These are phyloP conservation scores for Yarrowia bubula DNA, from an alignment of 805 yeast species.

Conservation along the genomic window DNA sequence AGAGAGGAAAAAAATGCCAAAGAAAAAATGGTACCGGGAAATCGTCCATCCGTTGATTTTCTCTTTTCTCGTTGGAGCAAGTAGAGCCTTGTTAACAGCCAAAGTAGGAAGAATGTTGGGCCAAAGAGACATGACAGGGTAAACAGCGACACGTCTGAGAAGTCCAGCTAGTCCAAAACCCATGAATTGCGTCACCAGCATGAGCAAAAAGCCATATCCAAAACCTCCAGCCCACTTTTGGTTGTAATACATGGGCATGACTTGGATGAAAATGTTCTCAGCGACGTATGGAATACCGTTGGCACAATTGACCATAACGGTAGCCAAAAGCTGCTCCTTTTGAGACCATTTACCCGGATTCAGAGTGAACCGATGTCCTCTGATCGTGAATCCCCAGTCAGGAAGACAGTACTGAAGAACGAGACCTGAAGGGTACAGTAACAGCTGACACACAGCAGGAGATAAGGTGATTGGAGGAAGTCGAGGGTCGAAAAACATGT, in stretches of 20 bases:
- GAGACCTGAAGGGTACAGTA: background rate
- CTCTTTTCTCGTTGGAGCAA: background rate
- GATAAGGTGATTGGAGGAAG: background rate
- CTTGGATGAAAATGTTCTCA: background rate
- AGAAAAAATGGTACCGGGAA: slow-evolving; percentile 52
- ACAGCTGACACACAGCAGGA: background rate
- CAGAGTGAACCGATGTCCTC: background rate
- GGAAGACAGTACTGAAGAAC: background rate
- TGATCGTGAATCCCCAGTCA: background rate
- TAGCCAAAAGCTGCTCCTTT: background rate
- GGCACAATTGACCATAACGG: background rate
- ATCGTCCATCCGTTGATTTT: slow-evolving; percentile 53
- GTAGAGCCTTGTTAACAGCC: background rate
- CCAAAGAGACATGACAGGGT: background rate
- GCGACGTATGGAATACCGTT: background rate
- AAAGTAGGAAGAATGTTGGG: background rate
- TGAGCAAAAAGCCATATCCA: background rate
- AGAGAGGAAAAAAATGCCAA: slow-evolving; percentile 42
- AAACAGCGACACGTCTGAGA: background rate
- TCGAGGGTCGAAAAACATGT: background rate
- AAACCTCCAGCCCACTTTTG: background rate
- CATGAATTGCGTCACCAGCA: background rate
- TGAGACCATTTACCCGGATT: background rate
- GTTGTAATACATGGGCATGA: background rate
- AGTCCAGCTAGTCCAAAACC: background rate